Conservation (phyloP, 2,329 filamentous ascomycete genomes). For the Ceratocystiopsis brevicomis region DNA sequence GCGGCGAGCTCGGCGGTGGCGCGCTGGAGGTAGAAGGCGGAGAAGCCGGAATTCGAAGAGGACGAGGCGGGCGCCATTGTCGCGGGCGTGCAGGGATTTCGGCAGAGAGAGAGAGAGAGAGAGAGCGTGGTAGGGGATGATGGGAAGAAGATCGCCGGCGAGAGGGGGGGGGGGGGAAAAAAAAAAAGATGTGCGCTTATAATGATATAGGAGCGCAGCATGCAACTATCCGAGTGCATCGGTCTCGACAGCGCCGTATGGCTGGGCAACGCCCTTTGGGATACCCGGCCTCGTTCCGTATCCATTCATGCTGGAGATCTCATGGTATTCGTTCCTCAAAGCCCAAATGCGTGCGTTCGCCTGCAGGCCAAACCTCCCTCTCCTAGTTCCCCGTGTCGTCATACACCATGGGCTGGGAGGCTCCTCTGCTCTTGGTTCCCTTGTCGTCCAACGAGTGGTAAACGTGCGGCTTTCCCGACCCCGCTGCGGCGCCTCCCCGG, state of each 20-base stretch:
- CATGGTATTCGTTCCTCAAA: too few relatives aligned
- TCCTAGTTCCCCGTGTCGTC: slow-evolving; percentile 1
- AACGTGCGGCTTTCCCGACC: background rate
- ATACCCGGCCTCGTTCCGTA: too few relatives aligned
- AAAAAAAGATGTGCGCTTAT: background rate
- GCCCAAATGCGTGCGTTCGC: too few relatives aligned
- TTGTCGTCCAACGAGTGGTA: slow-evolving; percentile 10
- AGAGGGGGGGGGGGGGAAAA: background rate
- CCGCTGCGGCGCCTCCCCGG: slow-evolving; percentile 1
- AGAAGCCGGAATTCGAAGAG: background rate
- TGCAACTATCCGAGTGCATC: background rate
- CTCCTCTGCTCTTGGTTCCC: background rate
- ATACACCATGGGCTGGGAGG: slow-evolving; percentile 4
- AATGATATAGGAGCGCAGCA: background rate
- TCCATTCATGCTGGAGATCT: too few relatives aligned
- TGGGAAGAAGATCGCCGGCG: too few relatives aligned
- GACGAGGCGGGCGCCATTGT: background rate
- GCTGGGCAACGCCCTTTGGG: too few relatives aligned
- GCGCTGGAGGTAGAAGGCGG: slow-evolving; percentile 49
- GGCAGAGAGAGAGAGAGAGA: background rate
- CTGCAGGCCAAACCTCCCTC: too few relatives aligned
- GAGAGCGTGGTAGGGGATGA: background rate
- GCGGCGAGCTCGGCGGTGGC: slow-evolving; percentile 53
- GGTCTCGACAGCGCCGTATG: too few relatives aligned
- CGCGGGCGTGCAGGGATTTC: too few relatives aligned